phyloP scores from a whole-genome alignment of 805 yeast genomes.

The Maudiozyma turicensis region DNA sequence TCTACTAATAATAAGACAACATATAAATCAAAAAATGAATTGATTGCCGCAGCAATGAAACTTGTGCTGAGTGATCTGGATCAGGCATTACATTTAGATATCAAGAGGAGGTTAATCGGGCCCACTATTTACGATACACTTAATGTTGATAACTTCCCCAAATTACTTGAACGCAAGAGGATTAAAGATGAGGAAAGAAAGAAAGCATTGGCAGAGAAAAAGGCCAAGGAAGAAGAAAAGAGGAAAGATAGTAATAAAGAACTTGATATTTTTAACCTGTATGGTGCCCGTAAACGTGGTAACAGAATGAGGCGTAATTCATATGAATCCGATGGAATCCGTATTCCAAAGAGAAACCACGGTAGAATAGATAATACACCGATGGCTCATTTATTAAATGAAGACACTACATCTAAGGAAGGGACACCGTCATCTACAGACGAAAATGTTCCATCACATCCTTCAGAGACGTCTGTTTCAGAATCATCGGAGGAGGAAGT shows the following conservation, averaged over 20 bases:
- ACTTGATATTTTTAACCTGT: constrained; percentile 29
- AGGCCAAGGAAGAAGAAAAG: constrained; percentile 14
- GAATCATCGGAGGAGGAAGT: constrained; percentile 9
- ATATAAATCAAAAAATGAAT: constrained; percentile 25
- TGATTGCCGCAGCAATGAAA: constrained; percentile 49
- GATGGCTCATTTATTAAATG: constrained; percentile 25
- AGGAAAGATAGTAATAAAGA: constrained; percentile 25
- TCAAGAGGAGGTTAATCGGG: constrained; percentile 62
- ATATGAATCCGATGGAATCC: not conserved
- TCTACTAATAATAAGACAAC: not conserved
- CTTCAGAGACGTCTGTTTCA: constrained; percentile 11
- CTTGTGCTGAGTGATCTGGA: constrained; percentile 55
- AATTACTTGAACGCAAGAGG: constrained; percentile 30
- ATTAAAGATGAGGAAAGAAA: constrained; percentile 20
- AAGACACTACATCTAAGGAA: constrained; percentile 19
- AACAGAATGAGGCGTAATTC: constrained; percentile 2
- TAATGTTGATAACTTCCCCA: constrained; percentile 50
- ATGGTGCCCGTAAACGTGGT: constrained; percentile 17
- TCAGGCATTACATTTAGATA: constrained; percentile 54
- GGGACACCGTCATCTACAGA: constrained; percentile 11
- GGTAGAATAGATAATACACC: constrained; percentile 14
- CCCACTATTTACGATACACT: constrained; percentile 56
- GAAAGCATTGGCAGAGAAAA: constrained; percentile 4
- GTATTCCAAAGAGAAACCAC: constrained; percentile 9
- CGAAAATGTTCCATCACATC: constrained; percentile 5